Base-by-base conservation (phyloP, 2,329 filamentous ascomycete species). In the Penicillium sp. region DNA sequence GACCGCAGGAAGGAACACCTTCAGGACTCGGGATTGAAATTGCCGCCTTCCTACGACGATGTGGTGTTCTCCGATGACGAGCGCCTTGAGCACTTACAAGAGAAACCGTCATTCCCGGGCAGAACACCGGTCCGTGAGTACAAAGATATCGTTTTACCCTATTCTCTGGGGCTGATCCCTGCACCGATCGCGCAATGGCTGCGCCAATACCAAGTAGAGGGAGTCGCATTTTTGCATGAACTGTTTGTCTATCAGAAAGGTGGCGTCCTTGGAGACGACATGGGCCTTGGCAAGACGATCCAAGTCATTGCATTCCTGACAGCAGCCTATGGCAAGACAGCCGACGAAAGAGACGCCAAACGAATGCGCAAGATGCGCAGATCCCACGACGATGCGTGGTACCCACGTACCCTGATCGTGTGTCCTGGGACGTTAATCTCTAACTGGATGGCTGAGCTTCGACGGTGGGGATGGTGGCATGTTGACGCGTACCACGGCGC, bases 211-310 rank as follows among this genome's bases (percentile, higher is more conserved):
- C 93, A 98, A 66, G 76, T 97, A 1, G 79, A 86, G 23, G 93
- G 93, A 4, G 87, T 86, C 11, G 77, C 80, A 26, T 97, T 96
- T 60, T 75, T 98, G 6, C 90, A 97, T 64, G 80, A 87, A 49
- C 78, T 87, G 18, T 97, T 97, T 63, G 85, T 96, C 3, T 91
- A 88, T 55, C 93, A 98, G 62, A 85, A 85, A 57, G 93, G 93
- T 1, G 89, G 87, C 1, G 87, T 98, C 18, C 76, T 98, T 0
- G 90, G 91, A 3, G 93, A 98, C 63, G 93, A 98, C 61, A 98
- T 98, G 93, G 93, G 93, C 16, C 70, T 98, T 26, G 93, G 93
- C 0, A 98, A 98, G 69, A 98, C 93, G 0, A 88, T 98, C 2
- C 93, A 98, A 67, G 88, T 98, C 22, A 93, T 89, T 47, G 87